phyloP scores from a whole-genome alignment of 148 eudicot genomes.

The Heliosperma pusillum region DNA sequence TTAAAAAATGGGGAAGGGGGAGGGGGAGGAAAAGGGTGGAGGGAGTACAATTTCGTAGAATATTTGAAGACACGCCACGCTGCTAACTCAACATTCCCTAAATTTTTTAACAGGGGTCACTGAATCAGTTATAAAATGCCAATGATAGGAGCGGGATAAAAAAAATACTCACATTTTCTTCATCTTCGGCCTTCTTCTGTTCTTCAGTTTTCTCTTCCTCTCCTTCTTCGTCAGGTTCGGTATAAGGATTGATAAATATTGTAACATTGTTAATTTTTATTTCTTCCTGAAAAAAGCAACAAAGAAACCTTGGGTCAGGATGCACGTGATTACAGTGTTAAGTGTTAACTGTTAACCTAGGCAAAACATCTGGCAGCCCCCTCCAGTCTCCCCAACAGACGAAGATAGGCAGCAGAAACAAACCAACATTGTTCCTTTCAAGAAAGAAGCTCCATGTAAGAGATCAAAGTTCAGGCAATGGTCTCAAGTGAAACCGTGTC shows the following conservation, averaged over 20 bases:
- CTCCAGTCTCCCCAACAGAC: neutral
- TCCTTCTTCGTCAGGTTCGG: slow-evolving; percentile 81
- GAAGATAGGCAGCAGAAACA: neutral
- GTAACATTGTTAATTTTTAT: slow-evolving; percentile 74
- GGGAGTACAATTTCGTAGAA: neutral
- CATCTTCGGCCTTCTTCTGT: slow-evolving; percentile 49
- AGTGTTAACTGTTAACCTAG: too few relatives aligned
- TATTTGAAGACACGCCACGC: neutral
- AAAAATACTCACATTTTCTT: slow-evolving; percentile 61
- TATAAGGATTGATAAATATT: slow-evolving; percentile 78
- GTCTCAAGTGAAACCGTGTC: too few relatives aligned
- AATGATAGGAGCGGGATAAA: neutral
- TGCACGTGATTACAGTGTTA: neutral
- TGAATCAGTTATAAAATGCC: neutral
- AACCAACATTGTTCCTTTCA: neutral
- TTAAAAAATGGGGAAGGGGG: too few relatives aligned
- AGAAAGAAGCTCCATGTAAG: too few relatives aligned
- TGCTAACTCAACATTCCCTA: neutral
- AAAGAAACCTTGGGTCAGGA: slow-evolving; percentile 6
- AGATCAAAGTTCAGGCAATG: too few relatives aligned
- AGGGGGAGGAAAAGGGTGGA: neutral
- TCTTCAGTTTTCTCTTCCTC: slow-evolving; percentile 59
- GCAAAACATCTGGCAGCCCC: neutral
- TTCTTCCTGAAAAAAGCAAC: slow-evolving; percentile 66
- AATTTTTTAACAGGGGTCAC: neutral